Base-by-base conservation (phyloP, 139 green algal species). In the Asterochloris sp. region DNA sequence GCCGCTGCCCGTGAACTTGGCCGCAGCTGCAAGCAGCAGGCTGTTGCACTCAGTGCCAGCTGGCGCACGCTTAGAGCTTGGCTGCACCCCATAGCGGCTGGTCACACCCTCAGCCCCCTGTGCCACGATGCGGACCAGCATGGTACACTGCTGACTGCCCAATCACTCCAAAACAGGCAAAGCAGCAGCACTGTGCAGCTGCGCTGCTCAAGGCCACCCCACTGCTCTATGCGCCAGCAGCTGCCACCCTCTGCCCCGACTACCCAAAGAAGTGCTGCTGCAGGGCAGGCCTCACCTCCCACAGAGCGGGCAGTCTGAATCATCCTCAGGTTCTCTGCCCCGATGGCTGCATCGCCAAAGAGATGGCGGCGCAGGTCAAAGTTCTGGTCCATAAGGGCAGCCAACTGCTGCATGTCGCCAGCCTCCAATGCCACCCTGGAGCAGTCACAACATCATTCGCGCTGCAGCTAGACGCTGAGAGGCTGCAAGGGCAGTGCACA, bases 1-100 rank as follows among this genome's bases (percentile, higher is more conserved):
- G 15, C 95, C 95, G 66, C 89, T 95, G 69, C 95, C 95, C 1
- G 90, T 96, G 81, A 98, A 96, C 89, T 98, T 98, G 26, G 90
- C 95, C 16, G 91, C 89, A 24, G 89, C 82, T 85, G 82, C 82
- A 81, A 0, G 24, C 68, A 66, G 27, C 63, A 38, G 24, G 71
- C 24, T 29, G 23, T 1, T 54, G 17, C 14, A 54, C 21, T 19
- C 24, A 27, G 2, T 76, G 71, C n/a, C 71, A 47, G 14, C 14
- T 62, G n/a, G n/a, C n/a, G n/a, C 71, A 76, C 14, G 8, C 24
- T 16, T 1, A 10, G 29, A 76, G 23, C 38, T 54, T 54, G 38
- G 4, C 38, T 54, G 38, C 38, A 54, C 38, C 38, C 38, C 38
- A 6, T 54, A 54, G 38, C 38, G 38, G 38, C 6, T 54, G 38